Base-by-base conservation (phyloP, 305 asterid genomes). In the Striga hermonthica region DNA sequence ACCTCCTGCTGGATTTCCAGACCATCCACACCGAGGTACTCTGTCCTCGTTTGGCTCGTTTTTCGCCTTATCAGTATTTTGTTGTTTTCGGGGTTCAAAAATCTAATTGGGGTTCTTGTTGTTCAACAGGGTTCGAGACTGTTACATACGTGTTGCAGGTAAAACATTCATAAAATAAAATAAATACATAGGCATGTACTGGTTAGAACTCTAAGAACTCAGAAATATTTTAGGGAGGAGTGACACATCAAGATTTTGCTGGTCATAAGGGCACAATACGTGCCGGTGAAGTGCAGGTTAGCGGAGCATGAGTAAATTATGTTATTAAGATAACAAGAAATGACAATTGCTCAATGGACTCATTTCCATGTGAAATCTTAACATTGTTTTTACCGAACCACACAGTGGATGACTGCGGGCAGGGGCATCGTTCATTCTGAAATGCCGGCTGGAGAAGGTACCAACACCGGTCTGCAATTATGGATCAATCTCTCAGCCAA, bases 371-470 rank as follows among this genome's bases (percentile, higher is more conserved):
- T 2, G 31, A 22, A 22, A 22, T 22, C 2, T 22, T 22, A 57
- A 31, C 8, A 35, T 68, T 48, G 5, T 61, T 48, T 40, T 40
- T 39, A 37, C 53, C 71, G 60, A 41, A 28, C 44, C 6, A 53
- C 74, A 79, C 86, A 92, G 94, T 90, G 98, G 98, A 90, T 87
- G 97, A 90, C 98, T 4, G 97, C 96, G 5, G 97, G 98, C 47
- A 84, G 96, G 71, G 98, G 98, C 35, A 88, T 93, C 13, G 83
- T 93, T 60, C 98, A 93, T 79, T 90, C 98, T 1, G 98, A 93
- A 83, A 87, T 87, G 98, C 98, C 98, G 11, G 94, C 83, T 16
- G 97, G 86, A 7, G 86, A 69, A 62, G 97, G 96, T 15, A 37
- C 90, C 59, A 83, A 90, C 12, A 80, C 62, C 7, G 98, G 97